A percentile compares a stretch with the other conserved stretches of the same genome.
phyloP scores from a whole-genome alignment of 257 asterid species.

The Plantago major region DNA sequence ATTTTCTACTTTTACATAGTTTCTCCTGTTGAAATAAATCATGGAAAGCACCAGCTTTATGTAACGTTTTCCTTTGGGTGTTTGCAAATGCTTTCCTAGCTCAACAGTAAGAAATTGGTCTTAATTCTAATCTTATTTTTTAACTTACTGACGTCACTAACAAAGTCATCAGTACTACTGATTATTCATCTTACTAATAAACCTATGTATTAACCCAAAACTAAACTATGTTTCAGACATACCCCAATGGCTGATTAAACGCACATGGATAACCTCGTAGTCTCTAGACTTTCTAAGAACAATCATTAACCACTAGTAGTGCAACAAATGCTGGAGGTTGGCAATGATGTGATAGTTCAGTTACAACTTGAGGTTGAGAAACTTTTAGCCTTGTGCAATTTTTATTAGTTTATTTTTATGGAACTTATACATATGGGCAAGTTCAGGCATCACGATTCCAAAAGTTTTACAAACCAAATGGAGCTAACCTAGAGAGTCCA shows the following conservation, averaged over 20 bases:
- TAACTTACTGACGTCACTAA: too few relatives aligned
- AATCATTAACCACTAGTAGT: slow-evolving; percentile 1
- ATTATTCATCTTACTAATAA: too few relatives aligned
- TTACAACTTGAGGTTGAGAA: not conserved
- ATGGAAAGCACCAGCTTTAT: too few relatives aligned
- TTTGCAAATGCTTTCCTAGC: too few relatives aligned
- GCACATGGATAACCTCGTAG: not conserved
- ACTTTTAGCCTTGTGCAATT: not conserved
- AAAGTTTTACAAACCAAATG: not conserved
- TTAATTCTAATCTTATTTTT: too few relatives aligned
- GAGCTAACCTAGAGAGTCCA: not conserved
- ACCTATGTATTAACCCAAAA: not conserved
- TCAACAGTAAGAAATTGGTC: too few relatives aligned
- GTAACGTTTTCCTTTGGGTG: too few relatives aligned
- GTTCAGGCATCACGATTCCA: not conserved
- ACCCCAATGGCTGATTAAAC: not conserved
- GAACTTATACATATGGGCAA: not conserved
- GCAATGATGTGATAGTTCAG: slow-evolving; percentile 1
- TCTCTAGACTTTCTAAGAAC: not conserved
- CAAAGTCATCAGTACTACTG: too few relatives aligned
- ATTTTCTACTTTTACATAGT: too few relatives aligned
- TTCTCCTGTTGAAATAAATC: too few relatives aligned
- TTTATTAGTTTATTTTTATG: not conserved
- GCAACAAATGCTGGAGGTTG: not conserved
- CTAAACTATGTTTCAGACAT: not conserved